A percentile compares a stretch with the other conserved stretches of the same genome.
These are phyloP conservation scores for Geopyxis carbonaria DNA, from an alignment of 495 filamentous ascomycete species.

Conservation along the genomic window DNA sequence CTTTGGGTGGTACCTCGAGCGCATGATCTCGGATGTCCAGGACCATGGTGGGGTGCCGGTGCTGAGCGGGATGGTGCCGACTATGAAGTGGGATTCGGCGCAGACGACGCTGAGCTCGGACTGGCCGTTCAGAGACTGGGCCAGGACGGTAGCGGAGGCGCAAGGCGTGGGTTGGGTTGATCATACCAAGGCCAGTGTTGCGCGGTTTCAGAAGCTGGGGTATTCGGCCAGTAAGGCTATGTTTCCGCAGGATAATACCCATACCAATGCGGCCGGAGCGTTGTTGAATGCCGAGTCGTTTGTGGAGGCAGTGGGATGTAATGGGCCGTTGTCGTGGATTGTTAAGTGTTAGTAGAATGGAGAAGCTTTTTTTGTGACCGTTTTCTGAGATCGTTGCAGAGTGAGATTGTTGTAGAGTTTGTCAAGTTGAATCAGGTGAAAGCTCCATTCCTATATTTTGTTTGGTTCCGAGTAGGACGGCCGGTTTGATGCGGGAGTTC, in stretches of 20 bases:
- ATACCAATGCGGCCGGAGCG: constrained; percentile 15
- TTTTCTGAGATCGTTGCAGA: too few relatives aligned
- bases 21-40: constrained; percentile 14
- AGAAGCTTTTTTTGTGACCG: too few relatives aligned
- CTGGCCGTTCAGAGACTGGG: constrained; percentile 18
- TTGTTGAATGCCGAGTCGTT: too few relatives aligned
- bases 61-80: constrained; percentile 17
- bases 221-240: constrained; percentile 2
- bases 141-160: constrained; percentile 8
- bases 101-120: constrained; percentile 5
- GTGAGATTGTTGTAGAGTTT: too few relatives aligned
- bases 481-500: too few relatives aligned
- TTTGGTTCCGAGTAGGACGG: too few relatives aligned
- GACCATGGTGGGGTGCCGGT: constrained; percentile 1
- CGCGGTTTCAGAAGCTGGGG: constrained; percentile 11
- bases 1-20: constrained; percentile 15
- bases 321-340: too few relatives aligned
- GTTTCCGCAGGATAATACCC: constrained; percentile 16
- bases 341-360: too few relatives aligned
- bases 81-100: constrained; percentile 11
- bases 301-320: too few relatives aligned
- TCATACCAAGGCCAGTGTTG: constrained; percentile 16
- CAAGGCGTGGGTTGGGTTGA: constrained; percentile 12
- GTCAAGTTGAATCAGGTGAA: too few relatives aligned
- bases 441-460: too few relatives aligned